Conservation (phyloP, 106 monocot species). For the Triglochin maritima region DNA sequence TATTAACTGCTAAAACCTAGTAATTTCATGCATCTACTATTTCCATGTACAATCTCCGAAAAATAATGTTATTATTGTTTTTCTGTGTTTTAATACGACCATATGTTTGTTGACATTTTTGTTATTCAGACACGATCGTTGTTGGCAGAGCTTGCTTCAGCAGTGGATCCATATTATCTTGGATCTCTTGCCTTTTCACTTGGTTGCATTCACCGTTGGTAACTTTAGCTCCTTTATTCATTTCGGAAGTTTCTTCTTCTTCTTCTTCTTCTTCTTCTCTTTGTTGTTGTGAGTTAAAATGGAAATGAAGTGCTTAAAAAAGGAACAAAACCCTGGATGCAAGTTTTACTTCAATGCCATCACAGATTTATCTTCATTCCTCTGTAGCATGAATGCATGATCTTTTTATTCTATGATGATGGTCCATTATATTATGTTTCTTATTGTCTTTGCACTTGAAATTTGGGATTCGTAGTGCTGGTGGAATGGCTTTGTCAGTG, state of each 20-base stretch:
- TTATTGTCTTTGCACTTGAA: neutral
- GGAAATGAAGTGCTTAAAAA: no score
- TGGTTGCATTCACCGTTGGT: constrained; percentile 94
- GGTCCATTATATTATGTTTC: constrained; percentile 7
- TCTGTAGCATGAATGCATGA: no score
- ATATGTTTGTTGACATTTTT: constrained; percentile 3
- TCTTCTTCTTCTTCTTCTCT: neutral
- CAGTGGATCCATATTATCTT: constrained; percentile 54
- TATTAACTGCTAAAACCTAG: no score
- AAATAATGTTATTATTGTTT: no score
- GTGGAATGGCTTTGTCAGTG: constrained; percentile 91
- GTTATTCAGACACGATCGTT: constrained; percentile 52
- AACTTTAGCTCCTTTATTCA: neutral
- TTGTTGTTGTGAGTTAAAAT: neutral
- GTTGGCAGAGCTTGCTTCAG: constrained; percentile 52
- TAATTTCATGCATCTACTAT: no score
- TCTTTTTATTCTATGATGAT: no score
- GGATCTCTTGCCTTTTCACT: constrained; percentile 74
- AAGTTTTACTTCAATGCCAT: neutral
- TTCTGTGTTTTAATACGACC: neutral
- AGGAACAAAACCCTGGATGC: neutral
- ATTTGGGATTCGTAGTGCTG: constrained; percentile 49
- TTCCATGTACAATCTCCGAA: no score
- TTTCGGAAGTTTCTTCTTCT: neutral
- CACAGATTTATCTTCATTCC: neutral